Percentiles rank a stretch among this genome's conserved stretches.
Evolutionary conservation across 179 eudicot genomes (phyloP).

Genomic region (Silene noctiflora): DNA sequence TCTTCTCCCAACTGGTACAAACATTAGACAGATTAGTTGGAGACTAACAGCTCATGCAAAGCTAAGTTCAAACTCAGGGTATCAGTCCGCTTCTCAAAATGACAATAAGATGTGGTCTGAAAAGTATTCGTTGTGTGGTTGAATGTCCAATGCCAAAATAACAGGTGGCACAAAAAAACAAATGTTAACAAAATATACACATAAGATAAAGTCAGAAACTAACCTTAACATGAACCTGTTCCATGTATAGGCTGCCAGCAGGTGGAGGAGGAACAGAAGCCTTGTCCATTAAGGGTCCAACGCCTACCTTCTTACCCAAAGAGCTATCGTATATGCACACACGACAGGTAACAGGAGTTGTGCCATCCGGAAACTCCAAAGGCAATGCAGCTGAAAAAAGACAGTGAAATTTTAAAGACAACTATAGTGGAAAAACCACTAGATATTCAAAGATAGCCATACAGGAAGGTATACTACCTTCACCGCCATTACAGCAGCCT

Average conservation of each 20-base stretch:
- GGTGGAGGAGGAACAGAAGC: slow-evolving; percentile 76
- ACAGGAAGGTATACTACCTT: slow-evolving; percentile 47
- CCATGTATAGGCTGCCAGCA: slow-evolving; percentile 89
- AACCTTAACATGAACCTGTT: slow-evolving; percentile 94
- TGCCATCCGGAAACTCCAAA: slow-evolving; percentile 97
- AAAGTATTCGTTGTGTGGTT: background rate
- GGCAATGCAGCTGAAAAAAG: slow-evolving; percentile 72
- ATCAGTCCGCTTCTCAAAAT: background rate
- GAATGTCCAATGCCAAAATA: background rate
- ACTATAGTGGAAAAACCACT: background rate
- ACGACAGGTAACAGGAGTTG: slow-evolving; percentile 95
- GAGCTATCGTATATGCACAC: slow-evolving; percentile 89
- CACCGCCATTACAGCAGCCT: slow-evolving; percentile 65
- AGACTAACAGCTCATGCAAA: background rate
- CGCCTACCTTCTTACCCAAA: slow-evolving; percentile 77
- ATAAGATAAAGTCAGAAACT: slow-evolving; percentile 16
- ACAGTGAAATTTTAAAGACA: background rate
- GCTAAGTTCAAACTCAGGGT: background rate
- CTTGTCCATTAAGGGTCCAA: slow-evolving; percentile 73
- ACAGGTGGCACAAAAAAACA: background rate
- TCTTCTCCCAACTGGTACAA: slow-evolving; percentile 75
- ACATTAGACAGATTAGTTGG: slow-evolving; percentile 13
- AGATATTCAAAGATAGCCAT: slow-evolving; percentile 1
- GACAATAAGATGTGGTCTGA: background rate
- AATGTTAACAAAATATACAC: slow-evolving; percentile 6